Evolutionary conservation across 306 rosid genomes (phyloP).

Genomic region (Cyamopsis tetragonoloba): DNA sequence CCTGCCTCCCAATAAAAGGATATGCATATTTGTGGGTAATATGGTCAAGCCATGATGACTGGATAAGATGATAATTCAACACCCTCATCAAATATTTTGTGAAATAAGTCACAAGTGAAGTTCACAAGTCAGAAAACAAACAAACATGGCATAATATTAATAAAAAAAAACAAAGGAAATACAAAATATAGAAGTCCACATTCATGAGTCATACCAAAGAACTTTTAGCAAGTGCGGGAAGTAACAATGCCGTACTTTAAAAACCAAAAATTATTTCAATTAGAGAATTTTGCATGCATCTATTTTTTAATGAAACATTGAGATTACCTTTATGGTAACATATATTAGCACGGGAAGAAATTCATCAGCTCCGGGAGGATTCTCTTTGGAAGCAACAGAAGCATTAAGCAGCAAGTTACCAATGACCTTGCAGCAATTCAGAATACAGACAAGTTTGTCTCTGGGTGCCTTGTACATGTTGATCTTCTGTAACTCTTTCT

Average conservation of each 20-base stretch:
- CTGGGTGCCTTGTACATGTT: constrained; percentile 98
- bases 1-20: not conserved
- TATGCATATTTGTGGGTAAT: not conserved
- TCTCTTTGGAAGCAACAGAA: constrained; percentile 75
- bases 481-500: constrained; percentile 92
- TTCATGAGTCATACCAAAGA: not conserved
- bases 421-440: constrained; percentile 94
- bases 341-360: constrained; percentile 96
- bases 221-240: constrained; percentile 10
- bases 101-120: not conserved
- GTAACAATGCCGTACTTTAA: not conserved
- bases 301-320: constrained; percentile 4
- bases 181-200: not conserved
- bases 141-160: not conserved
- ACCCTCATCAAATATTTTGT: not conserved
- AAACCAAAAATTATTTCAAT: constrained; percentile 7
- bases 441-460: constrained; percentile 91
- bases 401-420: constrained; percentile 84
- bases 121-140: constrained; percentile 2
- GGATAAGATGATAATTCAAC: constrained; percentile 15
- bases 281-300: not conserved
- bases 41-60: not conserved
- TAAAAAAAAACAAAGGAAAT: not conserved
- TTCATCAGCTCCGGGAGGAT: constrained; percentile 94
- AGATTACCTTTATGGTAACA: constrained; percentile 70